Conservation (phyloP, 768 basidiomycete genomes). For the Psilocybe azurescens region DNA sequence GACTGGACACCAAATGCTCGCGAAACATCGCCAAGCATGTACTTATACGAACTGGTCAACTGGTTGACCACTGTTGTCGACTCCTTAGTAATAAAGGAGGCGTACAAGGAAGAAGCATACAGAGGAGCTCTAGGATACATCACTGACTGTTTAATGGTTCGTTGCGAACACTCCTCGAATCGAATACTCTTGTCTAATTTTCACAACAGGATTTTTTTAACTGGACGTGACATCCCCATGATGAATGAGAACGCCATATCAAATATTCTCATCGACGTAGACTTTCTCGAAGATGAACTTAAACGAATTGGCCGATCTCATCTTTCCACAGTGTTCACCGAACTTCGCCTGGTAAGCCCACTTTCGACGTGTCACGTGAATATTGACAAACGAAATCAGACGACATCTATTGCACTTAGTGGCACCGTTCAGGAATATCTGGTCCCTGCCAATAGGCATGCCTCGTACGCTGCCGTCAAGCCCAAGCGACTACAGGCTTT, state of each 20-base stretch:
- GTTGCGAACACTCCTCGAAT: conserved; percentile 24
- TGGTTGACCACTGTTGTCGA: conserved; percentile 98
- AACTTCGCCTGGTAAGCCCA: conserved; percentile 72
- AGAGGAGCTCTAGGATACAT: conserved; percentile 88
- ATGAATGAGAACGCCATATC: conserved; percentile 92
- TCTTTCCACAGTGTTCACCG: conserved; percentile 74
- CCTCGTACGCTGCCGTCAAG: conserved; percentile 68
- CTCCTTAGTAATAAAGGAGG: conserved; percentile 80
- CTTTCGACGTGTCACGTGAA: conserved; percentile 1
- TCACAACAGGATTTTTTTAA: conserved; percentile 75
- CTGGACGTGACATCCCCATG: conserved; percentile 72
- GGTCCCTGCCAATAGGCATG: conserved; percentile 69
- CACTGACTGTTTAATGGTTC: conserved; percentile 86
- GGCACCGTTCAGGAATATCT: conserved; percentile 84
- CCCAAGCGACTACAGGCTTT: conserved; percentile 75
- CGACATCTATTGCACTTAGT: conserved; percentile 71
- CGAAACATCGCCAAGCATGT: conserved; percentile 87
- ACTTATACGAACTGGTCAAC: conserved; percentile 92
- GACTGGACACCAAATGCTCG: conserved; percentile 83
- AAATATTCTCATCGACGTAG: conserved; percentile 85
- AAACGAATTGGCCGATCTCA: conserved; percentile 75
- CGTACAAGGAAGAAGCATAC: conserved; percentile 90
- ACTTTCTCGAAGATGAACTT: conserved; percentile 89
- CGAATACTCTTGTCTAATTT: background rate
- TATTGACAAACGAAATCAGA: conserved; percentile 43